These are phyloP conservation scores for Ramaria sp. DNA, from an alignment of 768 basidiomycete species.

Conservation along the genomic window DNA sequence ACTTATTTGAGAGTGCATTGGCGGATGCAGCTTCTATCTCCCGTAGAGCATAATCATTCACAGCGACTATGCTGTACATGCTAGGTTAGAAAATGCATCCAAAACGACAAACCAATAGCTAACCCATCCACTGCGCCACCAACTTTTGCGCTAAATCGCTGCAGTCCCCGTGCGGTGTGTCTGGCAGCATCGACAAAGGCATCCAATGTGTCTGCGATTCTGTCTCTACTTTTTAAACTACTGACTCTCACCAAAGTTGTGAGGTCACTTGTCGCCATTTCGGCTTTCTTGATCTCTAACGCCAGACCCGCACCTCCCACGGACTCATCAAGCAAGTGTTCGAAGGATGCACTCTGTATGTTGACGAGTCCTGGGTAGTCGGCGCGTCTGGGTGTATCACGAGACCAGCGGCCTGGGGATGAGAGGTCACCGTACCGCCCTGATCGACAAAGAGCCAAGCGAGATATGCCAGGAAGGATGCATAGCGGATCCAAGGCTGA, in stretches of 20 bases:
- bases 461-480: constrained; percentile 47
- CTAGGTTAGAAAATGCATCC: not conserved
- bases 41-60: constrained; percentile 60
- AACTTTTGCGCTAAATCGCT: constrained; percentile 54
- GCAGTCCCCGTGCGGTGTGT: constrained; percentile 45
- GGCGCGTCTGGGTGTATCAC: constrained; percentile 24
- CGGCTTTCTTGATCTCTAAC: constrained; percentile 61
- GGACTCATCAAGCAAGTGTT: constrained; percentile 48
- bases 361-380: constrained; percentile 54
- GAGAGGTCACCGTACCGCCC: too few species aligned
- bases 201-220: constrained; percentile 37
- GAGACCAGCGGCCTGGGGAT: not conserved
- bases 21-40: constrained; percentile 34
- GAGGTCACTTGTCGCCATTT: constrained; percentile 67
- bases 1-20: constrained; percentile 15
- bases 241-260: constrained; percentile 52
- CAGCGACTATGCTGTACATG: constrained; percentile 52
- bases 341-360: constrained; percentile 50
- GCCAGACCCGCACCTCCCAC: constrained; percentile 49
- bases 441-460: constrained; percentile 19
- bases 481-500: not conserved
- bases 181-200: constrained; percentile 54
- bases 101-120: not conserved
- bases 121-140: constrained; percentile 66
- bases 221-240: constrained; percentile 31